These are phyloP conservation scores for Phytophthora brassicae DNA, from an alignment of 352 stramenopile species.

Conservation along the genomic window DNA sequence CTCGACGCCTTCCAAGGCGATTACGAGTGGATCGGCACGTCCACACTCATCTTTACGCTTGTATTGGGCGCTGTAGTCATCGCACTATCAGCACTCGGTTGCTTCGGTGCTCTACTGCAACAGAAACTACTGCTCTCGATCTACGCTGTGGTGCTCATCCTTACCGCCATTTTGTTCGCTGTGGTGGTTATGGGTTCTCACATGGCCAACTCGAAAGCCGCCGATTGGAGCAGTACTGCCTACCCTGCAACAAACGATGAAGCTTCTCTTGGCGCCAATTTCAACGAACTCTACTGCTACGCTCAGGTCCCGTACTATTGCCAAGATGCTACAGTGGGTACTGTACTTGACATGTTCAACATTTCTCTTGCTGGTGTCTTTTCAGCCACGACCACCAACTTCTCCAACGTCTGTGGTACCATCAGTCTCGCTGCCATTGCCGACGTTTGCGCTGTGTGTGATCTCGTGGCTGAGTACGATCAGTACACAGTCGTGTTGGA, in stretches of 20 bases:
- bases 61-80: slow-evolving; percentile 71
- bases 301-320: slow-evolving; percentile 84
- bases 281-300: slow-evolving; percentile 83
- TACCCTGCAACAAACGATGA: slow-evolving; percentile 56
- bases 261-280: slow-evolving; percentile 61
- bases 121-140: slow-evolving; percentile 71
- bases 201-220: slow-evolving; percentile 56
- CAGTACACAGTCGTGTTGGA: slow-evolving; percentile 65
- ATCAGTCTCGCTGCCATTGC: slow-evolving; percentile 47
- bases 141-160: slow-evolving; percentile 66
- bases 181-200: slow-evolving; percentile 61
- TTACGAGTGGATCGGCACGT: slow-evolving; percentile 64
- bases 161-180: slow-evolving; percentile 64
- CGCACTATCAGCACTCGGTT: slow-evolving; percentile 60
- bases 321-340: slow-evolving; percentile 40
- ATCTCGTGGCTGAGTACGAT: slow-evolving; percentile 52
- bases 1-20: slow-evolving; percentile 70
- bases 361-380: slow-evolving; percentile 46
- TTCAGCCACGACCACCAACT: slow-evolving; percentile 42
- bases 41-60: slow-evolving; percentile 71
- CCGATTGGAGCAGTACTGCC: slow-evolving; percentile 38
- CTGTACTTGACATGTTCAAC: slow-evolving; percentile 61
- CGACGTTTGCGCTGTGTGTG: slow-evolving; percentile 62
- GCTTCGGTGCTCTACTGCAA: slow-evolving; percentile 67
- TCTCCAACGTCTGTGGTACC: slow-evolving; percentile 50